A percentile compares a stretch with the other conserved stretches of the same genome.
phyloP scores from a whole-genome alignment of 78 protist species.

The Monocercomonoides exilis region DNA sequence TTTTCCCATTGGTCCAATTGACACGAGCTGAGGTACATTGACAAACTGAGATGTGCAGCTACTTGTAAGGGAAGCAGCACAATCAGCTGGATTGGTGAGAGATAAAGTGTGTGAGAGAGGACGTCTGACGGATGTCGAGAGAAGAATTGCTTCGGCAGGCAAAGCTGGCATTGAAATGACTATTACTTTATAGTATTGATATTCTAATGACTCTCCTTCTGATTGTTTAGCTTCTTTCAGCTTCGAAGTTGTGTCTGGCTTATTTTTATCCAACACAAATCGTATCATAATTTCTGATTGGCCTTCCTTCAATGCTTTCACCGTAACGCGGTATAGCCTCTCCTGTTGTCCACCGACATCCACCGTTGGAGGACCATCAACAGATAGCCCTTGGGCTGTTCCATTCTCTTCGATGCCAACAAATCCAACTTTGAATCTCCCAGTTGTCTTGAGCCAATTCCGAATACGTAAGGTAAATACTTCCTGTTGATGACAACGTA shows the following conservation, averaged over 20 bases:
- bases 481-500: neutral
- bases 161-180: neutral
- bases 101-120: conserved; percentile 1
- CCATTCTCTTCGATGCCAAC: neutral
- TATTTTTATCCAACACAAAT: neutral
- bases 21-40: neutral
- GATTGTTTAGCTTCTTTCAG: no score
- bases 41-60: conserved; percentile 8
- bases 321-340: neutral
- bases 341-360: neutral
- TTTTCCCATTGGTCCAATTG: neutral
- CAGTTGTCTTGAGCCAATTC: conserved; percentile 56
- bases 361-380: neutral
- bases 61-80: neutral
- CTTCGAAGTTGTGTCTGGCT: no score
- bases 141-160: neutral
- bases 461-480: neutral
- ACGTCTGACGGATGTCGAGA: conserved; percentile 47
- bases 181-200: neutral
- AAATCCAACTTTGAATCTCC: conserved; percentile 48
- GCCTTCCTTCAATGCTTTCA: neutral
- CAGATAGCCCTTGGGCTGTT: neutral
- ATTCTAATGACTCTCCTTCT: no score
- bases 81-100: conserved; percentile 50
- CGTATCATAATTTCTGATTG: neutral